Conservation (phyloP, 225 moss, liverwort and hornwort genomes). For the Neckera pumila region DNA sequence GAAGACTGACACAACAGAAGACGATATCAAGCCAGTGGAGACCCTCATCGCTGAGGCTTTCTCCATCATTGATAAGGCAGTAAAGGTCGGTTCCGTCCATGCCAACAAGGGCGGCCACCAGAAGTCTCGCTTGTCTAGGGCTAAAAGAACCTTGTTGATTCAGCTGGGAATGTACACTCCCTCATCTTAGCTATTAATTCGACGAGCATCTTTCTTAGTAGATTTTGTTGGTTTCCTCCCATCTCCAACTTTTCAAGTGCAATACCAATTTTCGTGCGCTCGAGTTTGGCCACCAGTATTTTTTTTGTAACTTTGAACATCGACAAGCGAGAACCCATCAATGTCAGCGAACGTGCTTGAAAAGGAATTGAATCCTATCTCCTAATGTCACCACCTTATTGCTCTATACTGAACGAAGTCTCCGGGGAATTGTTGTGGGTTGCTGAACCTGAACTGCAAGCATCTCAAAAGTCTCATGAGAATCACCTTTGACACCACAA, state of each 20-base stretch:
- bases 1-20: constrained; percentile 43
- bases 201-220: constrained; percentile 1
- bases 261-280: neutral
- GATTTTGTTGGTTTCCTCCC: neutral
- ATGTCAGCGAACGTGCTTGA: neutral
- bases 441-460: neutral
- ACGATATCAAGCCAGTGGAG: constrained; percentile 79
- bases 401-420: neutral
- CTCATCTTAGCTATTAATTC: constrained; percentile 34
- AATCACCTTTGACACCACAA: neutral
- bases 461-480: neutral
- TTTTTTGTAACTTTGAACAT: neutral
- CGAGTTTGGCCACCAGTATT: neutral
- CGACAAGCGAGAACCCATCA: neutral
- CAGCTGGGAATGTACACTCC: constrained; percentile 81
- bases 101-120: constrained; percentile 95
- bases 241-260: neutral
- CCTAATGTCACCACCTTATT: neutral
- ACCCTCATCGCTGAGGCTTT: constrained; percentile 71
- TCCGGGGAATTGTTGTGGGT: neutral
- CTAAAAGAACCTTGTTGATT: constrained; percentile 77
- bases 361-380: neutral
- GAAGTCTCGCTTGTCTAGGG: constrained; percentile 91
- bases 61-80: constrained; percentile 81
- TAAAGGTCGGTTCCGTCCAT: constrained; percentile 86